Base-by-base conservation (phyloP, 345 rosid genomes). In the Microthlaspi erraticum region DNA sequence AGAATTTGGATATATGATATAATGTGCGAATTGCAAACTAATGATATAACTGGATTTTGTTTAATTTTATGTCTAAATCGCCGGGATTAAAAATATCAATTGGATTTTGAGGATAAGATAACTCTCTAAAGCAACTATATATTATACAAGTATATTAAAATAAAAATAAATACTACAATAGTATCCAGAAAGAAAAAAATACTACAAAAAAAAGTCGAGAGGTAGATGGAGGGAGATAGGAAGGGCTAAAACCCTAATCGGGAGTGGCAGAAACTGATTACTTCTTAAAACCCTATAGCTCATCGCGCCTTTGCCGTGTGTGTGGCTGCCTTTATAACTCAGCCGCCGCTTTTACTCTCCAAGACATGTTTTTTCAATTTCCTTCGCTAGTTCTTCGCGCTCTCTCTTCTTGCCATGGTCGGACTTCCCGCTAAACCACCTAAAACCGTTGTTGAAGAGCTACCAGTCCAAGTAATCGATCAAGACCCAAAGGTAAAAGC, bases 321-420 rank as follows among this genome's bases (percentile, higher is more conserved):
- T 57, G 6, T 49, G 50, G 17, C 55, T 31, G 19, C 66, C 56
- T 76, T 63, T 77, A 64, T 77, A 71, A 64, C 39, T 58, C 57
- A 64, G 60, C 46, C 72, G 72, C 68, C 68, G 12, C 72, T 70
- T 63, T 7, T 11, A 51, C 26, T 17, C 32, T 54, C 20, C 4
- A 63, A 77, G 64, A 60, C 68, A 77, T 77, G 80, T 36, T 34
- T 73, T 46, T 68, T 73, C 20, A 53, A 55, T 66, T 61, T 56
- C 38, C 57, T 64, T 60, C 42, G 10, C 65, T 57, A 46, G 14
- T 23, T 59, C 43, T 49, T 39, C 71, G 3, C 7, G 10, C 55
- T 70, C 45, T 31, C 64, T 48, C 58, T 73, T 18, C 48, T 36
- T 72, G 77, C 55, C 58, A 85, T 87, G 96, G 89, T 85, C 29